A percentile compares a stretch with the other conserved stretches of the same genome.
These are phyloP conservation scores for Apostasia ramifera DNA, from an alignment of 106 monocot genomes.

Conservation along the genomic window DNA sequence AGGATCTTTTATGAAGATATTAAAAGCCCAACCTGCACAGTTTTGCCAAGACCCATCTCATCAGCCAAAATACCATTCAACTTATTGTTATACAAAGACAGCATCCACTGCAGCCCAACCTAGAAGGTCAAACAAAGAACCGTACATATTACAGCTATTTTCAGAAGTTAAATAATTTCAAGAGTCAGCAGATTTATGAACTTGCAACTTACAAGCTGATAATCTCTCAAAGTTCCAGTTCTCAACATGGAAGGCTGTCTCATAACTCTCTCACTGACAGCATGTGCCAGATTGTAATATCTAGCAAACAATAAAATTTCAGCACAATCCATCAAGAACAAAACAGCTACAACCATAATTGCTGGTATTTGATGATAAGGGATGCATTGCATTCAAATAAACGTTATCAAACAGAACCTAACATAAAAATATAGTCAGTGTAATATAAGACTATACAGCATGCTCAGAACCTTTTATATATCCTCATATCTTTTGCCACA, in stretches of 20 bases:
- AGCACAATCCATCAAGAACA: neutral
- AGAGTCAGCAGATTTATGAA: neutral
- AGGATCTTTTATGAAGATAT: no score
- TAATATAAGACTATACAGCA: neutral
- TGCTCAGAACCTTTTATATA: no score
- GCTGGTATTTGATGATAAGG: neutral
- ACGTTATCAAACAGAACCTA: neutral
- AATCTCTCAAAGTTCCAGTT: slow-evolving; percentile 86
- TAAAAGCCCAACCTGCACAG: slow-evolving; percentile 64
- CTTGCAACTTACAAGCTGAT: slow-evolving; percentile 74
- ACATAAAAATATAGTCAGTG: neutral
- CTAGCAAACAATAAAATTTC: slow-evolving; percentile 25
- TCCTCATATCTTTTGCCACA: no score
- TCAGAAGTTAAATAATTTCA: neutral
- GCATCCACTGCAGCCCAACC: slow-evolving; percentile 99
- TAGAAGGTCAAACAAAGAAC: slow-evolving; percentile 15
- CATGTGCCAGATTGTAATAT: slow-evolving; percentile 97
- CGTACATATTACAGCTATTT: neutral
- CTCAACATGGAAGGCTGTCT: slow-evolving; percentile 87
- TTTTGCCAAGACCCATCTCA: slow-evolving; percentile 99
- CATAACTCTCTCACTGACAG: slow-evolving; percentile 74
- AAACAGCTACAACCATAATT: neutral
- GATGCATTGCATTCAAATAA: neutral
- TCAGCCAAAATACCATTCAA: slow-evolving; percentile 98
- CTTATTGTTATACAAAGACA: slow-evolving; percentile 97